These are phyloP conservation scores for Aaosphaeria arxii DNA, from an alignment of 2,329 filamentous ascomycete species.

Conservation along the genomic window DNA sequence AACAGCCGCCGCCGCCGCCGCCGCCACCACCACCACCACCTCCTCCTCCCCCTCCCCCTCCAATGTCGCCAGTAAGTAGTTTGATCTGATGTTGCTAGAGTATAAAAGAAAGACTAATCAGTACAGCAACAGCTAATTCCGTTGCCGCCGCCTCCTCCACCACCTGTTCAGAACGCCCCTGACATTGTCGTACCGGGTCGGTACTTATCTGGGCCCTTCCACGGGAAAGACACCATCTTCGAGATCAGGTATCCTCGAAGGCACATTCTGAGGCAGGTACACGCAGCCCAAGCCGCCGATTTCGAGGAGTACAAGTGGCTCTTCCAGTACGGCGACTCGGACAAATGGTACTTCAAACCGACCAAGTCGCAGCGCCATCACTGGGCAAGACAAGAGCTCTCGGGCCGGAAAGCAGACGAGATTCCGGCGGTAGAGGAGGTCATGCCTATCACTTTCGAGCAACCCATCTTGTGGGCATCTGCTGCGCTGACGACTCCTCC, in stretches of 20 bases:
- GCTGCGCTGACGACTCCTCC: slow-evolving; percentile 24
- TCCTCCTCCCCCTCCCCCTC: slow-evolving; percentile 8
- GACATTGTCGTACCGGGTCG: no score
- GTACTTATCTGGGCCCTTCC: no score
- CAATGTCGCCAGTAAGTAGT: neutral
- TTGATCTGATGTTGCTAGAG: neutral
- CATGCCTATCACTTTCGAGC: slow-evolving; percentile 17
- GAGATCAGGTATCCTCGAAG: no score
- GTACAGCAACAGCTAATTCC: no score
- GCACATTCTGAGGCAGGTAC: slow-evolving; percentile 12
- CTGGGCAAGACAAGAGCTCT: slow-evolving; percentile 5
- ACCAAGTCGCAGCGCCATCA: slow-evolving; percentile 8
- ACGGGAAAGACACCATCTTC: no score
- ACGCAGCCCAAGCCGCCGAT: slow-evolving; percentile 19
- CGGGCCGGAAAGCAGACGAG: slow-evolving; percentile 9
- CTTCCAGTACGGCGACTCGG: slow-evolving; percentile 18
- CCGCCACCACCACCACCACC: slow-evolving; percentile 11
- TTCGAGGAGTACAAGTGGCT: slow-evolving; percentile 29
- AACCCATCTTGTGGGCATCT: slow-evolving; percentile 27
- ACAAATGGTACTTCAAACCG: slow-evolving; percentile 30
- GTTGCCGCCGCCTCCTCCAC: no score
- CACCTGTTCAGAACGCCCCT: no score
- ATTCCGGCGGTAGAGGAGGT: slow-evolving; percentile 9
- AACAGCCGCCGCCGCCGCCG: neutral
- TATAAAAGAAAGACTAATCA: no score